Evolutionary conservation across 75 land plant genomes (phyloP).

Genomic region (Ceratopteris richardii): DNA sequence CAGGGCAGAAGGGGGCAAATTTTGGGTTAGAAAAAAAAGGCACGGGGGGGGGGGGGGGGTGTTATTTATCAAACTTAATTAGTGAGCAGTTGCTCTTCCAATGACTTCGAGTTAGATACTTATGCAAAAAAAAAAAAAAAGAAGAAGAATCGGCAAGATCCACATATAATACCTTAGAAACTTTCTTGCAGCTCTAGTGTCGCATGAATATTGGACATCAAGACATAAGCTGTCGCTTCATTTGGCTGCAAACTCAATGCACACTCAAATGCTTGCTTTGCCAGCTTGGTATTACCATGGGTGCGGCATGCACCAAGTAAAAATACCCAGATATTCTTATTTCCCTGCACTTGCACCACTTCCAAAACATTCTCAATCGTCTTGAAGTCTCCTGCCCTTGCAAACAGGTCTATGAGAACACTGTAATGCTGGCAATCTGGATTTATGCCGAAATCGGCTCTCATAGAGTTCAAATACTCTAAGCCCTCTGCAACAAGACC

Average conservation of each 20-base stretch:
- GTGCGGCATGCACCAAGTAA: slow-evolving; percentile 4
- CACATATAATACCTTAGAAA: too few species aligned
- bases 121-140: too few species aligned
- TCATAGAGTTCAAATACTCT: slow-evolving; percentile 3
- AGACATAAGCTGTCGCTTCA: not conserved
- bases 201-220: not conserved
- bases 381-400: not conserved
- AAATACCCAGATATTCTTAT: not conserved
- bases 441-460: not conserved
- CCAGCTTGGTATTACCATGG: not conserved
- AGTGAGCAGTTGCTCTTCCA: too few species aligned
- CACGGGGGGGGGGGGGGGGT: too few species aligned
- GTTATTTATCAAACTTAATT: too few species aligned
- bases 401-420: not conserved
- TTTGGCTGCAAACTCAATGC: not conserved
- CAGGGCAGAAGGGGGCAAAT: too few species aligned
- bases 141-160: too few species aligned
- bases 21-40: too few species aligned
- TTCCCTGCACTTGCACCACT: not conserved
- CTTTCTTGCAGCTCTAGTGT: not conserved
- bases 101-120: too few species aligned
- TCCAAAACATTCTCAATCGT: not conserved
- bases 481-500: slow-evolving; percentile 10
- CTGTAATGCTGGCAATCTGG: not conserved
- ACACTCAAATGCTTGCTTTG: not conserved